Evolutionary conservation across 352 stramenopile genomes (phyloP).

Genomic region (Paralagenidium karlingii): DNA sequence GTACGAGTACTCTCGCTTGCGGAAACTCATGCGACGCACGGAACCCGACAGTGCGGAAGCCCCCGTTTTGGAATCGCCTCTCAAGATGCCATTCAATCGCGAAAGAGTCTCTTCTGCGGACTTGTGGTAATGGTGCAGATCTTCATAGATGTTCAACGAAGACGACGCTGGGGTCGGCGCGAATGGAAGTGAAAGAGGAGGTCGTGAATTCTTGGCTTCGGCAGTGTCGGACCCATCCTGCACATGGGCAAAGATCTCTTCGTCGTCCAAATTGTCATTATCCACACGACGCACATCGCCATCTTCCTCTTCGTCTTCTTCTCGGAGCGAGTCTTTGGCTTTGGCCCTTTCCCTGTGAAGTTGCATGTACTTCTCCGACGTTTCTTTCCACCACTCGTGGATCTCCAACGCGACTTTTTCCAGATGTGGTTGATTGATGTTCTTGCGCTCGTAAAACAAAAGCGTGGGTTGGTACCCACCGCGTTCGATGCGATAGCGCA

Average conservation of each 20-base stretch:
- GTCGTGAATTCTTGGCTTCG: too few species aligned
- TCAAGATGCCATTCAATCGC: slow-evolving; percentile 43
- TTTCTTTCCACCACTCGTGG: slow-evolving; percentile 62
- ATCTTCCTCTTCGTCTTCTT: slow-evolving; percentile 5
- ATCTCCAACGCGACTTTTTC: slow-evolving; percentile 54
- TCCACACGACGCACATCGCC: slow-evolving; percentile 5
- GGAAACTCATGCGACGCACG: too few species aligned
- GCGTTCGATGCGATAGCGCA: slow-evolving; percentile 54
- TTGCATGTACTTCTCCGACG: slow-evolving; percentile 13
- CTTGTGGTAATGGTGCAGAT: slow-evolving; percentile 40
- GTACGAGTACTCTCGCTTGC: slow-evolving; percentile 48
- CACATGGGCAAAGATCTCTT: too few species aligned
- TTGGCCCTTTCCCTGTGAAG: slow-evolving; percentile 5
- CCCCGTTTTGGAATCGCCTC: slow-evolving; percentile 13
- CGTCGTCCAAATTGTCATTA: background rate
- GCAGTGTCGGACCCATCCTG: too few species aligned
- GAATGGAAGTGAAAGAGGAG: too few species aligned
- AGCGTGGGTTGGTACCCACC: slow-evolving; percentile 73
- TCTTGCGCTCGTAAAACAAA: slow-evolving; percentile 71
- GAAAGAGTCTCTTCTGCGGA: slow-evolving; percentile 52
- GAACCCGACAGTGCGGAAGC: slow-evolving; percentile 23
- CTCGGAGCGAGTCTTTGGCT: slow-evolving; percentile 1
- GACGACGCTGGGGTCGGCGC: too few species aligned
- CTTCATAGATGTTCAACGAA: too few species aligned
- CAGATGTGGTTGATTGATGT: slow-evolving; percentile 41